A percentile compares a stretch with the other conserved stretches of the same genome.
These are phyloP conservation scores for Quercus parvula DNA, from an alignment of 306 rosid genomes.

Conservation along the genomic window DNA sequence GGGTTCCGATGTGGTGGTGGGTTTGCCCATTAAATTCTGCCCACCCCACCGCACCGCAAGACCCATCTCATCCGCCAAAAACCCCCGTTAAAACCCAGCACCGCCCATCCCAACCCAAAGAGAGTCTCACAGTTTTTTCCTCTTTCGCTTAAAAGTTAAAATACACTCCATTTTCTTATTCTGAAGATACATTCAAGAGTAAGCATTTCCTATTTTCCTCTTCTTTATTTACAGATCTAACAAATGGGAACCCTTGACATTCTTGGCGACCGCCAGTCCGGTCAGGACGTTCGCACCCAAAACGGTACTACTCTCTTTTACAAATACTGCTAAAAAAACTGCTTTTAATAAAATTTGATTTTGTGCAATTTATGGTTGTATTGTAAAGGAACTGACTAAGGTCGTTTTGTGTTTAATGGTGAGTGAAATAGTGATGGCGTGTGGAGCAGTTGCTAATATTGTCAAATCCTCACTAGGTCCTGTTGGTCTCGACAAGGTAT, in stretches of 20 bases:
- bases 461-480: slow-evolving; percentile 95
- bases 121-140: too few relatives aligned
- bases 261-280: slow-evolving; percentile 86
- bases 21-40: too few relatives aligned
- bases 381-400: neutral
- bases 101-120: too few relatives aligned
- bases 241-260: slow-evolving; percentile 73
- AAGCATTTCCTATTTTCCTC: neutral
- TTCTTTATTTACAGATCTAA: slow-evolving; percentile 11
- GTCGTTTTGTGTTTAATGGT: neutral
- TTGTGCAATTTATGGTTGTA: neutral
- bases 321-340: too few relatives aligned
- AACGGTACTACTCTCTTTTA: slow-evolving; percentile 44
- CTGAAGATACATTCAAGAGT: neutral
- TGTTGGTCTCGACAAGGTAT: slow-evolving; percentile 97
- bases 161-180: neutral
- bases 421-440: slow-evolving; percentile 55
- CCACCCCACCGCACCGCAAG: too few relatives aligned
- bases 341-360: too few relatives aligned
- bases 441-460: slow-evolving; percentile 91
- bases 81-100: too few relatives aligned
- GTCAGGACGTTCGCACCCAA: slow-evolving; percentile 96
- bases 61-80: too few relatives aligned
- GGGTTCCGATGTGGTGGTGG: too few relatives aligned
- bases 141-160: too few relatives aligned